Base-by-base conservation (phyloP, 345 rosid genomes). In the Garcia nutans region DNA sequence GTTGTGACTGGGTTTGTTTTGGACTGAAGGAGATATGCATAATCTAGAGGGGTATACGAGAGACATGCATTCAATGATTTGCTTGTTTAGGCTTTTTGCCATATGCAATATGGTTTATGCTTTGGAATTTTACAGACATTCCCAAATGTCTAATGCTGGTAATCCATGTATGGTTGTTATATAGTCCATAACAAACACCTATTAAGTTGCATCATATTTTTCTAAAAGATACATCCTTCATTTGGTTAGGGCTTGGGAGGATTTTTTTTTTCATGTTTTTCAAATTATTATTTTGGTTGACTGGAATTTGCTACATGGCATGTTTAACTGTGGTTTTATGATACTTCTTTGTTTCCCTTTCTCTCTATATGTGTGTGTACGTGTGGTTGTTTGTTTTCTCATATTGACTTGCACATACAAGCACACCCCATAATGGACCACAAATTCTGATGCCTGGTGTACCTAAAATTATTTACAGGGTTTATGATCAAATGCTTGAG, bases 401-500 rank as follows among this genome's bases (percentile, higher is more conserved):
- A 6, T 52, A 52, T 52, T 52, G 1, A 52, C 19, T 47, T 47
- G 67, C n/a, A 7, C 67, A 63, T 3, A 33, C 23, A 31, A 7
- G 15, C 42, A 17, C 28, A 22, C 7, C 9, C 19, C 13, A 47
- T 47, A 5, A 6, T 65, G 50, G 6, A 65, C 52, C 52, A 41
- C 26, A 10, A 68, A 47, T 68, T 68, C 17, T 80, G 66, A 71
- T 37, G 41, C 41, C 41, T 7, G 44, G 22, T 58, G 20, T 10
- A 5, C 26, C 31, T 17, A 17, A n/a, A 75, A 67, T 63, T 79
- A 23, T 76, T 83, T 64, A 63, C 93, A 93, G 99, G 93, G 98
- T 96, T 45, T 96, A 96, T 76, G 99, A 92, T 79, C 98, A 96
- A 78, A 96, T 96, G 99, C 99, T 97, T 0, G 98, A 96, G 82